Evolutionary conservation across 2,329 filamentous ascomycete species (phyloP), one percentile per base, ranked within the genome.

Genomic region (Phoma sp.): DNA sequence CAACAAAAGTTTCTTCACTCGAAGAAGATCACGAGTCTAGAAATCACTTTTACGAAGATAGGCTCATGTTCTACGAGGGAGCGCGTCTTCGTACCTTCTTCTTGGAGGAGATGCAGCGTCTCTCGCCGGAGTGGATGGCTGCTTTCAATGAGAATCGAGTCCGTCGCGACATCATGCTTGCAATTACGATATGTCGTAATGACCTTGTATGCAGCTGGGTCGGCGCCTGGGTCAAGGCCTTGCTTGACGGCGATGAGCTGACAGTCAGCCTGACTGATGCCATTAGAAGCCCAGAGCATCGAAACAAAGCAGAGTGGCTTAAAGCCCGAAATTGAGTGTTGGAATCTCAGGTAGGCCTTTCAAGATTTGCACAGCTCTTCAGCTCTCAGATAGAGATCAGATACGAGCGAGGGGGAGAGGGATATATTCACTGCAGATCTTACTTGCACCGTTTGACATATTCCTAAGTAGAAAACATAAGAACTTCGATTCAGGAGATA

Each of bases 1-100:
- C 18, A 18, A 18, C 18, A 18, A 18, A 18, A 18, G 18, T 18
- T 18, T 18, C 18, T 18, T 18, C 18, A 18, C 18, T 18, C 18
- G 18, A 9, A 29, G 27, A 29, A 29, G 6, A 29, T 29, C 27
- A 9, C 27, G 27, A 29, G 27, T 18, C 18, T 18, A 18, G 18
- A 18, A 18, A 18, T 18, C 18, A 18, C 18, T 38, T 22, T 14
- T 14, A 33, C 5, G n/a, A 65, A 25, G 2, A 65, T 46, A 37
- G 24, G 13, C 2, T 47, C 1, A 9, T 11, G 24, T 10, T 30
- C 5, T 47, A 39, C n/a, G 44, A 39, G 22, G 2, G 27, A 2
- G 27, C 18, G 2, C 44, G n/a, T 8, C 13, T 39, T 4, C 44
- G 44, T 5, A 23, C 24, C 9, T 29, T 22, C 33, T 47, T 45